These are phyloP conservation scores for Phytophthora pluvialis DNA, from an alignment of 352 stramenopile species.

Conservation along the genomic window DNA sequence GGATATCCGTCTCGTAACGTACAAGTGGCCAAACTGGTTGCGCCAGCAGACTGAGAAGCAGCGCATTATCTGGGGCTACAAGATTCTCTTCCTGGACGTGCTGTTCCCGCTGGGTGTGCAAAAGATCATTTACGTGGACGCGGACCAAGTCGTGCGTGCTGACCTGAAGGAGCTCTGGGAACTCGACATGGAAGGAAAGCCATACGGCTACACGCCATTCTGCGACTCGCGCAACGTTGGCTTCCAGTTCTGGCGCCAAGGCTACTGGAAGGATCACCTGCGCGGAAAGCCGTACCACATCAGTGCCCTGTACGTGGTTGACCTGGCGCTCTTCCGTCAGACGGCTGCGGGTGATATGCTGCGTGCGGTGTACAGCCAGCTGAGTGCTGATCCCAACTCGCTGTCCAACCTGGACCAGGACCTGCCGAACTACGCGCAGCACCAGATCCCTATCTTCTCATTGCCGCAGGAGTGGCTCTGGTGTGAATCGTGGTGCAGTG, in stretches of 20 bases:
- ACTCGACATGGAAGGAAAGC: slow-evolving; percentile 96
- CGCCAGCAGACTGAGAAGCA: slow-evolving; percentile 99
- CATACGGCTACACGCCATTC: slow-evolving; percentile 99
- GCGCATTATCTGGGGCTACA: slow-evolving; percentile 99
- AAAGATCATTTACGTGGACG: slow-evolving; percentile 99
- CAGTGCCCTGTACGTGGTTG: slow-evolving; percentile 99
- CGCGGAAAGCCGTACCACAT: slow-evolving; percentile 99
- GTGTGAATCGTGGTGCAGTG: slow-evolving; percentile 99
- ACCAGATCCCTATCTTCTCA: slow-evolving; percentile 97
- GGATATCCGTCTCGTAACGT: slow-evolving; percentile 99
- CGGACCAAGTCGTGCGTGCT: slow-evolving; percentile 98
- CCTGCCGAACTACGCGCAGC: slow-evolving; percentile 98
- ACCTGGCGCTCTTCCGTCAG: slow-evolving; percentile 95
- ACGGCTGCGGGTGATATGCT: slow-evolving; percentile 96
- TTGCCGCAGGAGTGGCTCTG: slow-evolving; percentile 99
- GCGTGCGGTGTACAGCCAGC: slow-evolving; percentile 95
- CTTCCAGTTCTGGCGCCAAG: slow-evolving; percentile 98
- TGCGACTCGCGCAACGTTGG: slow-evolving; percentile 97
- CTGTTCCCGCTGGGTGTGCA: slow-evolving; percentile 98
- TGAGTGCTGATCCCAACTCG: slow-evolving; percentile 98
- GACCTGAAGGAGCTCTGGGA: slow-evolving; percentile 99
- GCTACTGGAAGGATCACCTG: slow-evolving; percentile 99
- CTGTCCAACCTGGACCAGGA: slow-evolving; percentile 99
- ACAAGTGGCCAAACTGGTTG: slow-evolving; percentile 99
- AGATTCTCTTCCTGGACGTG: slow-evolving; percentile 99